Evolutionary conservation across 805 yeast genomes (phyloP).

Genomic region (Wickerhamiella azyma): DNA sequence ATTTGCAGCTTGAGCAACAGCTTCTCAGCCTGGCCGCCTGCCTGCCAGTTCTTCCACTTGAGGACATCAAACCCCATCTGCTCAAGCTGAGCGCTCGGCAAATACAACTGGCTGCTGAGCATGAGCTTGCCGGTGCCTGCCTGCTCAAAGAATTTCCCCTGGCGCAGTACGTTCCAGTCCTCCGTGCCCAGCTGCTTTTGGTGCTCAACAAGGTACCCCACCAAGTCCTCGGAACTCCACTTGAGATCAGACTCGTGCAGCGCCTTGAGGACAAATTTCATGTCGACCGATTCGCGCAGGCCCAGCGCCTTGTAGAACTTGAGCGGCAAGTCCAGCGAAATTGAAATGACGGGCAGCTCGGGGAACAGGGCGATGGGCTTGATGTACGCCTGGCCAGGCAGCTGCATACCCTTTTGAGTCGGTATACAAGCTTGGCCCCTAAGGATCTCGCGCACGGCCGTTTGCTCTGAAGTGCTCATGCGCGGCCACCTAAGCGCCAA

Average conservation of each 20-base stretch:
- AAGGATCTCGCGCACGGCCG: constrained; percentile 12
- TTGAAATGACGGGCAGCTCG: constrained; percentile 24
- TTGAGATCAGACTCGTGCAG: constrained; percentile 19
- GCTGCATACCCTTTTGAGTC: constrained; percentile 27
- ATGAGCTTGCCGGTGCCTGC: constrained; percentile 10
- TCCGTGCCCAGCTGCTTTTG: constrained; percentile 16
- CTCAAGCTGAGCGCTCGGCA: constrained; percentile 21
- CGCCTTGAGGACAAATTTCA: constrained; percentile 26
- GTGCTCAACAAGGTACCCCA: constrained; percentile 24
- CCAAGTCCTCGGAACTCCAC: constrained; percentile 27
- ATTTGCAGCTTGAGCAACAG: constrained; percentile 24
- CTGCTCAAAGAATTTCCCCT: constrained; percentile 22
- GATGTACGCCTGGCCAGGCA: constrained; percentile 25
- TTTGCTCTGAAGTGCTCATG: constrained; percentile 7
- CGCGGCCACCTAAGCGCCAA: constrained; percentile 21
- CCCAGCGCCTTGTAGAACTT: constrained; percentile 23
- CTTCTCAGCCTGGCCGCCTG: constrained; percentile 20
- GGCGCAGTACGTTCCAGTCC: constrained; percentile 24
- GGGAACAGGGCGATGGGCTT: constrained; percentile 26
- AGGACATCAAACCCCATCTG: constrained; percentile 22
- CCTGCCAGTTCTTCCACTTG: constrained; percentile 21
- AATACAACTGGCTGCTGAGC: constrained; percentile 16
- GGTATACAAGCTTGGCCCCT: constrained; percentile 23
- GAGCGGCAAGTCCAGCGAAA: constrained; percentile 13
- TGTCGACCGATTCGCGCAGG: constrained; percentile 28